Percentiles rank a stretch among this genome's conserved stretches.
Conservation (phyloP, 805 yeast genomes). For the Wickerhamomyces strasburgensis region DNA sequence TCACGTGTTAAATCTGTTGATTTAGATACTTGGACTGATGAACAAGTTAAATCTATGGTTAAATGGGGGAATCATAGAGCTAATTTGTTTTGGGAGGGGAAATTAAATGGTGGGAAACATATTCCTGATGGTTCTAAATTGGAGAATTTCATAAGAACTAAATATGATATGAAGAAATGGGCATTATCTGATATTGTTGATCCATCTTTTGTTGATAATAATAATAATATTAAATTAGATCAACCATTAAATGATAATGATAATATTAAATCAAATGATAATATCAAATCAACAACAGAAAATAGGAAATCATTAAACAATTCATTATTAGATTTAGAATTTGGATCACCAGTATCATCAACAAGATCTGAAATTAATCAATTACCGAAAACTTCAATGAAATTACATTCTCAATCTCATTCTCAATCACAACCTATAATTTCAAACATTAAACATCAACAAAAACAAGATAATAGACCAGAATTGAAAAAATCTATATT, state of each 20-base stretch:
- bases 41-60: constrained; percentile 76
- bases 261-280: constrained; percentile 8
- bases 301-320: constrained; percentile 16
- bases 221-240: constrained; percentile 8
- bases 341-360: constrained; percentile 25
- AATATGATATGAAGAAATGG: constrained; percentile 92
- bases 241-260: no score
- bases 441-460: no score
- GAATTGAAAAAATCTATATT: constrained; percentile 90
- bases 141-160: constrained; percentile 85
- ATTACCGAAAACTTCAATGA: constrained; percentile 2
- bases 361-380: constrained; percentile 7
- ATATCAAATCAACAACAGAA: constrained; percentile 9
- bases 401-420: constrained; percentile 4
- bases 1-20: constrained; percentile 91
- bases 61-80: constrained; percentile 82
- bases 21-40: constrained; percentile 94
- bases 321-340: constrained; percentile 27
- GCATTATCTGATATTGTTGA: constrained; percentile 34
- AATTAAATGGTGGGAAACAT: constrained; percentile 58
- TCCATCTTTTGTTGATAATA: no score
- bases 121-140: constrained; percentile 80
- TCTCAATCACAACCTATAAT: constrained; percentile 2
- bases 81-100: constrained; percentile 79
- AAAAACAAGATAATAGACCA: constrained; percentile 43